phyloP scores from a whole-genome alignment of 2,329 filamentous ascomycete species.

The Falciphora oryzae region DNA sequence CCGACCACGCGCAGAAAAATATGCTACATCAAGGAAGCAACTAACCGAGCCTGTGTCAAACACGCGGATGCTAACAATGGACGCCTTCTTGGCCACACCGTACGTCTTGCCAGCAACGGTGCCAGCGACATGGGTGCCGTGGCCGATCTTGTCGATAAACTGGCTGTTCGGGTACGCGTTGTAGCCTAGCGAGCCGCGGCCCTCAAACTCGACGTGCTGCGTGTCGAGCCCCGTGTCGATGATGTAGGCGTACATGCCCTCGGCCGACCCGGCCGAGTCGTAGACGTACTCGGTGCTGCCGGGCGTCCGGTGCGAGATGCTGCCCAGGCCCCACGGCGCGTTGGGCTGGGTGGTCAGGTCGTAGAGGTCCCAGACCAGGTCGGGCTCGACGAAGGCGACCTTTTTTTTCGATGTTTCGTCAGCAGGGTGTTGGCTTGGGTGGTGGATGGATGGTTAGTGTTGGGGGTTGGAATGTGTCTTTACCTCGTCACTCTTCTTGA shows the following conservation, averaged over 20 bases:
- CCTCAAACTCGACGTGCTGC: slow-evolving; percentile 27
- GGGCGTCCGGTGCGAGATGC: slow-evolving; percentile 20
- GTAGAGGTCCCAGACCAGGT: slow-evolving; percentile 20
- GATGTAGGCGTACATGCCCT: slow-evolving; percentile 32
- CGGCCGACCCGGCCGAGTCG: slow-evolving; percentile 19
- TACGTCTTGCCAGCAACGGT: slow-evolving; percentile 24
- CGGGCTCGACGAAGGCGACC: slow-evolving; percentile 29
- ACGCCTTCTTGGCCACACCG: slow-evolving; percentile 27
- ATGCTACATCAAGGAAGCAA: neutral
- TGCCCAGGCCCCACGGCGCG: slow-evolving; percentile 23
- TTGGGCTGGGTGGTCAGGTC: slow-evolving; percentile 16
- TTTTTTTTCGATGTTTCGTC: slow-evolving; percentile 10
- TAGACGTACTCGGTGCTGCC: slow-evolving; percentile 19
- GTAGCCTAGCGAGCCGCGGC: slow-evolving; percentile 23
- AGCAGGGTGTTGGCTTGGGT: neutral
- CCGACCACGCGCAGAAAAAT: neutral
- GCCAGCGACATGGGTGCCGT: slow-evolving; percentile 29
- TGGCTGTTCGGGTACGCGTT: slow-evolving; percentile 19
- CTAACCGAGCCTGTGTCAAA: slow-evolving; percentile 14
- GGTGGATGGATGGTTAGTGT: neutral
- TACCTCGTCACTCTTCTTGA: slow-evolving; percentile 25
- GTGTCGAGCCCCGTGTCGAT: slow-evolving; percentile 39
- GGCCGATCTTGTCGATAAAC: slow-evolving; percentile 22
- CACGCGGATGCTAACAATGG: slow-evolving; percentile 27
- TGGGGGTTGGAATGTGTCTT: neutral